A percentile compares a stretch with the other conserved stretches of the same genome.
Evolutionary conservation across 768 basidiomycete genomes (phyloP).

Genomic region (Pleurotus pulmonarius): DNA sequence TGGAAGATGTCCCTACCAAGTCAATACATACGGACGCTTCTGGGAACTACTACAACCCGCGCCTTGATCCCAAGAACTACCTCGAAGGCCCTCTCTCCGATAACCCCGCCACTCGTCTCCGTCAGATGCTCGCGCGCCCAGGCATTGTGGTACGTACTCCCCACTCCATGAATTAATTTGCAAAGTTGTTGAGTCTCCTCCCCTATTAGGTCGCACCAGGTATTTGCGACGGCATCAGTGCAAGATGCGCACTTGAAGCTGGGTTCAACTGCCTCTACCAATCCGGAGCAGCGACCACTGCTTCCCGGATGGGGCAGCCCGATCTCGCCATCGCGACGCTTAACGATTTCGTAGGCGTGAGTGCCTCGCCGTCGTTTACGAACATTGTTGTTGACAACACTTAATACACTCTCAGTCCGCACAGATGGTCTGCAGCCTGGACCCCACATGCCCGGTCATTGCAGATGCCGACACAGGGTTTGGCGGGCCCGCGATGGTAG

Average conservation of each 20-base stretch:
- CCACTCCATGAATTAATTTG: background rate
- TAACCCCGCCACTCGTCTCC: conserved; percentile 68
- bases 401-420: conserved; percentile 38
- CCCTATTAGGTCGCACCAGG: conserved; percentile 60
- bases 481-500: conserved; percentile 72
- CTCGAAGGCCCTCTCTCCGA: conserved; percentile 64
- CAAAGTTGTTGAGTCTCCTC: background rate
- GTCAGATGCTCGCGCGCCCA: conserved; percentile 65
- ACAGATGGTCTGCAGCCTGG: conserved; percentile 64
- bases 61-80: conserved; percentile 66
- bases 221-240: conserved; percentile 78
- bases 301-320: conserved; percentile 70
- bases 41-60: conserved; percentile 57
- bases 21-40: background rate
- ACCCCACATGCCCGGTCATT: conserved; percentile 69
- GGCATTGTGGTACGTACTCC: conserved; percentile 62
- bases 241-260: conserved; percentile 74
- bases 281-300: conserved; percentile 79
- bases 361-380: background rate
- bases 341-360: conserved; percentile 68
- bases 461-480: conserved; percentile 83
- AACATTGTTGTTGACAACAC: background rate
- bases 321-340: conserved; percentile 76
- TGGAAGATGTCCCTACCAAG: background rate
- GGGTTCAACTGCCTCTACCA: conserved; percentile 78